Base-by-base conservation (phyloP, 108 stramenopile species). In the Nitzschia inconspicua region DNA sequence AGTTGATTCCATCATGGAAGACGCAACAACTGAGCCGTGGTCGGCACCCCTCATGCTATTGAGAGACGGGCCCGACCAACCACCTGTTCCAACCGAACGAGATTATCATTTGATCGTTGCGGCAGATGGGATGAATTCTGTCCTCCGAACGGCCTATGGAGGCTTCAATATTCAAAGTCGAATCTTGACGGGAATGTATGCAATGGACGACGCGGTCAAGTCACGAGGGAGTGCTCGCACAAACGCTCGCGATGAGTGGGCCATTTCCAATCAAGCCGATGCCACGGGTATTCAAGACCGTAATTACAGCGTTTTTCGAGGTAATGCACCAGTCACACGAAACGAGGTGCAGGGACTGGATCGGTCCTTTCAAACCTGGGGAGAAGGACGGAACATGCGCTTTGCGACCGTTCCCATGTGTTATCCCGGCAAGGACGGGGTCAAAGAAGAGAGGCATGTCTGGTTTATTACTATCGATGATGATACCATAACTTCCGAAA, bases 381-480 rank as follows among this genome's bases (percentile, higher is more conserved):
- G 92, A 16, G 78, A 78, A 48, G 66, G 78, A 8, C 44, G 60
- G 24, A 74, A 63, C 29, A 89, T 90, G 92, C 63, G 92, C 10
- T 94, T 94, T 86, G 92, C 92, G 2, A 83, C 85, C 0, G 92
- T 94, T 22, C 84, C 82, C 2, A 80, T 94, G 76, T 54, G 47
- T 16, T 79, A 66, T 58, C 76, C 70, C 4, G 1, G 6, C 7
- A 10, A 39, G 4, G 47, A 14, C 24, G 44, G 37, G 7, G 4
- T 26, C 32, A 61, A 24, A 24, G 58, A 41, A 0, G 83, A 84
- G 32, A 24, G 57, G 14, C 85, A 88, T 58, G 88, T 89, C 2
- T 94, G 92, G 92, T 94, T 94, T 57, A 84, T 85, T 16, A 94
- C 92, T 6, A 84, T 79, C n/a, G 64, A 81, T 31, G 86, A 94